phyloP scores from a whole-genome alignment of 306 rosid genomes.

The Erythrophleum fordii region DNA sequence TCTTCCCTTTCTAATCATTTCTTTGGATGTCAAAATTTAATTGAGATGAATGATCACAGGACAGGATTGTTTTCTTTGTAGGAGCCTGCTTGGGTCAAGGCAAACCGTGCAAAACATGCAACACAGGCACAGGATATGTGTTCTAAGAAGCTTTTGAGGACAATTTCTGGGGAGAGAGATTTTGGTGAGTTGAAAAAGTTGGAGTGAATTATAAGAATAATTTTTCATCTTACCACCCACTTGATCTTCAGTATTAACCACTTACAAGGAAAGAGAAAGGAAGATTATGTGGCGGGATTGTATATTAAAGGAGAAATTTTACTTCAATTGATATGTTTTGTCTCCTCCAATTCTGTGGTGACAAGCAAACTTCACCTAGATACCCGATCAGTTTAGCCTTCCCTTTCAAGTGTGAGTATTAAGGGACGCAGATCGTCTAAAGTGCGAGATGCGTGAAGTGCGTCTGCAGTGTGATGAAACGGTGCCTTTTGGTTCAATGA shows the following conservation, averaged over 20 bases:
- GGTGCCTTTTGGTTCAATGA: no score
- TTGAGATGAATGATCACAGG: neutral
- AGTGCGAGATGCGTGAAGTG: no score
- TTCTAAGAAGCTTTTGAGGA: conserved; percentile 76
- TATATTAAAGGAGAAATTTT: conserved; percentile 32
- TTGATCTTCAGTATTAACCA: conserved; percentile 5
- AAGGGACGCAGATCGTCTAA: no score
- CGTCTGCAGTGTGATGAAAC: no score
- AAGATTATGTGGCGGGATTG: conserved; percentile 32
- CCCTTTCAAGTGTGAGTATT: conserved; percentile 32
- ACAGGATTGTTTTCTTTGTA: conserved; percentile 42
- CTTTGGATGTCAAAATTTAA: conserved; percentile 18
- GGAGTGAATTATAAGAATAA: conserved; percentile 31
- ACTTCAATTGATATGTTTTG: neutral
- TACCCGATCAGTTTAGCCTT: conserved; percentile 11
- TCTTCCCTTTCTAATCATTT: conserved; percentile 5
- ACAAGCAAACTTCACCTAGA: neutral
- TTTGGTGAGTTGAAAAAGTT: conserved; percentile 38
- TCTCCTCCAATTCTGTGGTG: neutral
- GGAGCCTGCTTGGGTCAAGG: conserved; percentile 99
- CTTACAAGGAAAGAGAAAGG: neutral
- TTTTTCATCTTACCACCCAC: neutral
- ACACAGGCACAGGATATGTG: conserved; percentile 78
- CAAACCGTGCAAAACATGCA: conserved; percentile 69
- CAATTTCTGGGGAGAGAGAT: conserved; percentile 60